Evolutionary conservation across 2,329 filamentous ascomycete species (phyloP).

Genomic region (Nakataea oryzae): DNA sequence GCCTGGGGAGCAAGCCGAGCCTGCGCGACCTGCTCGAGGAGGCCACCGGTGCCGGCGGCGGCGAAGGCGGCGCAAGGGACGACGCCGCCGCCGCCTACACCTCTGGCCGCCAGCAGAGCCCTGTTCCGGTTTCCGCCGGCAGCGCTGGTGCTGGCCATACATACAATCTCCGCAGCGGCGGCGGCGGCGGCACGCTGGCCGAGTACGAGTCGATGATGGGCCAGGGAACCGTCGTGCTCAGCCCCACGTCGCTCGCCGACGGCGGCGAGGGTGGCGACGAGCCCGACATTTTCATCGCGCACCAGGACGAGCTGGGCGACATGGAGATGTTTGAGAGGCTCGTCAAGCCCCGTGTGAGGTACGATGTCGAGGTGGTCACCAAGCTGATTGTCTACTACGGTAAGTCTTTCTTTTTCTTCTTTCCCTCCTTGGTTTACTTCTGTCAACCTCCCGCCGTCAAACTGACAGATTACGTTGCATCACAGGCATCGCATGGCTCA

Average conservation of each 20-base stretch:
- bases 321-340: constrained; percentile 76
- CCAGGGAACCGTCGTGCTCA: constrained; percentile 37
- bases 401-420: constrained; percentile 27
- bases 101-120: constrained; percentile 21
- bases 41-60: constrained; percentile 9
- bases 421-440: not conserved
- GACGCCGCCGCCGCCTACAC: constrained; percentile 7
- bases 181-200: constrained; percentile 36
- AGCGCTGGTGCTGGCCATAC: constrained; percentile 17
- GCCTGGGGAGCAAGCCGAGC: constrained; percentile 32
- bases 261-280: constrained; percentile 19
- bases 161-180: constrained; percentile 29
- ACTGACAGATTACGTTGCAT: constrained; percentile 6
- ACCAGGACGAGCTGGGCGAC: constrained; percentile 49
- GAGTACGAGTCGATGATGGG: constrained; percentile 69
- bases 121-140: not conserved
- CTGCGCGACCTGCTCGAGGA: constrained; percentile 27
- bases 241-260: constrained; percentile 8
- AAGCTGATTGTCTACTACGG: constrained; percentile 92
- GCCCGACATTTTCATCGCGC: constrained; percentile 25
- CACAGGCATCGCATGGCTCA: constrained; percentile 71
- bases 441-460: not conserved
- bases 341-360: constrained; percentile 78
- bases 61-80: constrained; percentile 11
- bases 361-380: constrained; percentile 97